A percentile compares a stretch with the other conserved stretches of the same genome.
Evolutionary conservation across 148 eudicot genomes (phyloP).

Genomic region (Cornus florida): DNA sequence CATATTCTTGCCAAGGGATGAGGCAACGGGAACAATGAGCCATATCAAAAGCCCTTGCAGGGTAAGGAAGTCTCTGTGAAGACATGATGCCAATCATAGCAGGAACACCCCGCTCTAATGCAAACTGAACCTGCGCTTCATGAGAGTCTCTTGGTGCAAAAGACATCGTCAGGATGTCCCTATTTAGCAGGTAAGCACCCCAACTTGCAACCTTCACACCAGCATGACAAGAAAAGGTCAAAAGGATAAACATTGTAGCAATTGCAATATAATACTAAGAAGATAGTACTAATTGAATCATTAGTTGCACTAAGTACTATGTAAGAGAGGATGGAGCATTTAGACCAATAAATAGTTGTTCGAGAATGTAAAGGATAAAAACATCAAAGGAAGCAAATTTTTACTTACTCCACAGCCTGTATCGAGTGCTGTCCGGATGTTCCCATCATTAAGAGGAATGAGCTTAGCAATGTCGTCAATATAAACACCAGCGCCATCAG

Average conservation of each 20-base stretch:
- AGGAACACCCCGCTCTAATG: constrained; percentile 96
- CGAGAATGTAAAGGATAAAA: no score
- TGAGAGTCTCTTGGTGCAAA: constrained; percentile 97
- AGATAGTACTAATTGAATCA: no score
- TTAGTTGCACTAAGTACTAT: neutral
- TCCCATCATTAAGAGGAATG: constrained; percentile 67
- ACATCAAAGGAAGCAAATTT: neutral
- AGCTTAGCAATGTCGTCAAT: constrained; percentile 81
- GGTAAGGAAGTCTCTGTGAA: constrained; percentile 84
- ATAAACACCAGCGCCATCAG: constrained; percentile 89
- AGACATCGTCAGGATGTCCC: constrained; percentile 82
- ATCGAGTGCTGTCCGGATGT: constrained; percentile 79
- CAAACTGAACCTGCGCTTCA: constrained; percentile 97
- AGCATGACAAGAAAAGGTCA: neutral
- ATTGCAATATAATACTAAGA: neutral
- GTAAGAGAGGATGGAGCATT: neutral
- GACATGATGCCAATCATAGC: constrained; percentile 92
- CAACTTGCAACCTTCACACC: constrained; percentile 82
- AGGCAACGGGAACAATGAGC: constrained; percentile 98
- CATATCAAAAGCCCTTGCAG: constrained; percentile 94
- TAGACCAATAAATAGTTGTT: no score
- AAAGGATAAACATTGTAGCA: neutral
- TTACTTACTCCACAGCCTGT: constrained; percentile 87
- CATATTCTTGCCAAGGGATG: constrained; percentile 73
- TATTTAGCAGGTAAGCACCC: constrained; percentile 87